A percentile compares a stretch with the other conserved stretches of the same genome.
phyloP scores from a whole-genome alignment of 148 eudicot genomes.

The Diospyros kaki region DNA sequence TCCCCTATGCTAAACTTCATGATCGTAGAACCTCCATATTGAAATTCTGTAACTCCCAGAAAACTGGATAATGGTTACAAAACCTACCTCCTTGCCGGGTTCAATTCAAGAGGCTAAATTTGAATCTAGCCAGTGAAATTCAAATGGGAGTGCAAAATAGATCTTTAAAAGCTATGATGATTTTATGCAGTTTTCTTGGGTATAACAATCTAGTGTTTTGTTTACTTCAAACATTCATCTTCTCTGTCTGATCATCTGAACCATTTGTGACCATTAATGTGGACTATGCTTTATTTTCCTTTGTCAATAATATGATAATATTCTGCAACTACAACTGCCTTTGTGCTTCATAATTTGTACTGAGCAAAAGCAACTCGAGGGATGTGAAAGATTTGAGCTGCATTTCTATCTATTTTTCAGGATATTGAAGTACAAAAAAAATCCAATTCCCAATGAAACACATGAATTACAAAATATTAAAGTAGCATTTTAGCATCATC shows the following conservation, averaged over 20 bases:
- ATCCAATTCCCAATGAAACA: neutral
- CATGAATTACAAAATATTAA: neutral
- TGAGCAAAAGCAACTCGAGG: neutral
- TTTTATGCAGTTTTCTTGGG: too few species aligned
- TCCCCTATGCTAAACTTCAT: too few species aligned
- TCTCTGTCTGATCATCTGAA: neutral
- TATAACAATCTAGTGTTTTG: too few species aligned
- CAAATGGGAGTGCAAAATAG: too few species aligned
- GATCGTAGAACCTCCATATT: too few species aligned
- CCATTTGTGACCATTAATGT: neutral
- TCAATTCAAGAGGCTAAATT: too few species aligned
- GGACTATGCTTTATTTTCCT: neutral
- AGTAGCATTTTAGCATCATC: neutral
- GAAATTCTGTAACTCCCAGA: too few species aligned
- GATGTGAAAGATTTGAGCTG: neutral
- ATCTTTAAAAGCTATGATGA: too few species aligned
- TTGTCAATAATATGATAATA: neutral
- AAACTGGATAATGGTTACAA: too few species aligned
- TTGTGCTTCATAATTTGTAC: neutral
- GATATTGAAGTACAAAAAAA: neutral
- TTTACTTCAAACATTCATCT: too few species aligned
- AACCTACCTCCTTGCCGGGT: too few species aligned
- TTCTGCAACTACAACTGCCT: neutral
- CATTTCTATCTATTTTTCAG: neutral
- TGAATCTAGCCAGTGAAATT: too few species aligned